These are phyloP conservation scores for Pyrenophora tritici-repentis DNA, from an alignment of 2,329 filamentous ascomycete species.

Conservation along the genomic window DNA sequence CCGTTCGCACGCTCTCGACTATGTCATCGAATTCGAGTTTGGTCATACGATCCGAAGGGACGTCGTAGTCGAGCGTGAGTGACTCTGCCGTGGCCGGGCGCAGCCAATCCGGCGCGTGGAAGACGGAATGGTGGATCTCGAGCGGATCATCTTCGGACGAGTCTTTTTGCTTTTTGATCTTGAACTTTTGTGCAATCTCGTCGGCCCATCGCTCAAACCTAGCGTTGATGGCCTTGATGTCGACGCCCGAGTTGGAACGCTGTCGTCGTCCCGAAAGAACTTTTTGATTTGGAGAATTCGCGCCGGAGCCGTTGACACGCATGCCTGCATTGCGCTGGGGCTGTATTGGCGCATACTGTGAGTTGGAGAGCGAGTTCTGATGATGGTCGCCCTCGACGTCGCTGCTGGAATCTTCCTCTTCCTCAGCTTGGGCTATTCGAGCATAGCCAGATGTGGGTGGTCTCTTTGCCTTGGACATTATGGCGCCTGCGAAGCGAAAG, in stretches of 20 bases:
- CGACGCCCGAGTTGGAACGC: conserved; percentile 84
- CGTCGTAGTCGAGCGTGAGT: conserved; percentile 62
- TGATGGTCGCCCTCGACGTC: conserved; percentile 49
- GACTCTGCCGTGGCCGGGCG: conserved; percentile 77
- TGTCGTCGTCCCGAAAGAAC: conserved; percentile 51
- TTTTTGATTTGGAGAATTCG: conserved; percentile 40
- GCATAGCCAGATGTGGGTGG: conserved; percentile 57
- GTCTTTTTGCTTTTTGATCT: conserved; percentile 76
- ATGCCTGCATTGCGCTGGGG: conserved; percentile 51
- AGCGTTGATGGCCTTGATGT: conserved; percentile 98
- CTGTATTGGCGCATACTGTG: conserved; percentile 56
- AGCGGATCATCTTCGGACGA: conserved; percentile 77
- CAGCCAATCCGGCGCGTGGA: conserved; percentile 88
- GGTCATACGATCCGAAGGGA: conserved; percentile 70
- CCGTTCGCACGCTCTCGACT: conserved; percentile 85
- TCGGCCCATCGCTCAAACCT: conserved; percentile 95
- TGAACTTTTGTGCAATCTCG: conserved; percentile 97
- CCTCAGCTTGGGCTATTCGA: conserved; percentile 58
- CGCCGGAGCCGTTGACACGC: conserved; percentile 45
- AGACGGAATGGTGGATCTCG: conserved; percentile 97
- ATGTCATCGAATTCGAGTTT: conserved; percentile 83
- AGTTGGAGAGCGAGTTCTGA: conserved; percentile 44
- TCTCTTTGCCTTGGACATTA: conserved; percentile 43
- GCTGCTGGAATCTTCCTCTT: conserved; percentile 52
- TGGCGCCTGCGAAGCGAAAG: conserved; percentile 1